A percentile compares a stretch with the other conserved stretches of the same genome.
phyloP scores from a whole-genome alignment of 139 green algal species.

The Chlamydomonas sphaeroides region DNA sequence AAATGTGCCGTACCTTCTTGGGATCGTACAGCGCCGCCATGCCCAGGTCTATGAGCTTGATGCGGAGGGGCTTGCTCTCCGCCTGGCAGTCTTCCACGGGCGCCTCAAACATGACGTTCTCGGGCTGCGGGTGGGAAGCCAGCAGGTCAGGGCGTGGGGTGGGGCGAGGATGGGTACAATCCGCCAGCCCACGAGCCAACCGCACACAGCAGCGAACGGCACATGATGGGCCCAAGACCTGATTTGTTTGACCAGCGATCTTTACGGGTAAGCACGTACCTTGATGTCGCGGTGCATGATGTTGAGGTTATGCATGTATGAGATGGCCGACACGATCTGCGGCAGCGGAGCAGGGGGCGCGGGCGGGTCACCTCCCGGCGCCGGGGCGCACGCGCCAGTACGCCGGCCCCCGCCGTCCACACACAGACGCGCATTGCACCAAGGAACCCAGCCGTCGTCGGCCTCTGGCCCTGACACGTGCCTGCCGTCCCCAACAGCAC shows the following conservation, averaged over 20 bases:
- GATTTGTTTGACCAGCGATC: too few species aligned
- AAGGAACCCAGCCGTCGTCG: too few species aligned
- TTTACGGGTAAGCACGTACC: too few species aligned
- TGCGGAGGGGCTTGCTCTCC: constrained; percentile 29
- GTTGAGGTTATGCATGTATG: constrained; percentile 59
- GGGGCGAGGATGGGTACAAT: background rate
- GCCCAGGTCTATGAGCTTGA: constrained; percentile 63
- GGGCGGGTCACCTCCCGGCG: too few species aligned
- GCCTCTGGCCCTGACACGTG: too few species aligned
- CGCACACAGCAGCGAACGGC: background rate
- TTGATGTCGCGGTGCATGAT: constrained; percentile 62
- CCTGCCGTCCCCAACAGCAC: background rate
- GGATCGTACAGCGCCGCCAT: constrained; percentile 50
- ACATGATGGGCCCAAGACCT: background rate
- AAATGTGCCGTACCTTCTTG: background rate
- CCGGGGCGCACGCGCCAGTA: too few species aligned
- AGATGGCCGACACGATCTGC: constrained; percentile 50
- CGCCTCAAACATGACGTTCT: constrained; percentile 54
- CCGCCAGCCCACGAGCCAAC: background rate
- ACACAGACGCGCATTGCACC: too few species aligned
- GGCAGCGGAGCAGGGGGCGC: background rate
- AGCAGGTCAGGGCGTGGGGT: background rate
- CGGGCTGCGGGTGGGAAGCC: constrained; percentile 28
- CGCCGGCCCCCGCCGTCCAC: too few species aligned
- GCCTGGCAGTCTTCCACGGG: constrained; percentile 31